These are phyloP conservation scores for Populus tomentosa DNA, from an alignment of 441 rosid genomes.

Conservation along the genomic window DNA sequence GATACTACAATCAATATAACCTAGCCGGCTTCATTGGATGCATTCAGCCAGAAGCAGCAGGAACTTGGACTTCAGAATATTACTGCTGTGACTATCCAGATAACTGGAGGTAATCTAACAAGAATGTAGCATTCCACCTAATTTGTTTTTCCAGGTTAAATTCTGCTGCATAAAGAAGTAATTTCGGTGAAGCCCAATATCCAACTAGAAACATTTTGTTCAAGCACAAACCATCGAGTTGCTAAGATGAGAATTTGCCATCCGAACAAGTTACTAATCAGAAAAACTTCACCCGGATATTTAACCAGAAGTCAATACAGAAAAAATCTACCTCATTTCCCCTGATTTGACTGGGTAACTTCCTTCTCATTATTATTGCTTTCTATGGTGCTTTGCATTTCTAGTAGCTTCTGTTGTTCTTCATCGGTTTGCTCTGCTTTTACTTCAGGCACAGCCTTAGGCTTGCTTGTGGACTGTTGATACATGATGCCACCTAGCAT, in stretches of 20 bases:
- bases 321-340: background rate
- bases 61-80: too few relatives aligned
- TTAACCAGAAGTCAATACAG: background rate
- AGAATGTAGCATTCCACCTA: background rate
- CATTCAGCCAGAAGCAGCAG: too few relatives aligned
- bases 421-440: too few relatives aligned
- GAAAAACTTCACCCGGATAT: background rate
- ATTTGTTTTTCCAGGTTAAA: slow-evolving; percentile 3
- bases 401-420: too few relatives aligned
- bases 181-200: background rate
- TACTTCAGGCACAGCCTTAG: too few relatives aligned
- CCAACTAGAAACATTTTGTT: background rate
- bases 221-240: background rate
- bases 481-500: too few relatives aligned
- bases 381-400: slow-evolving; percentile 33
- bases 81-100: background rate
- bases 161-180: background rate
- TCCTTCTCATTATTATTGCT: slow-evolving; percentile 23
- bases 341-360: slow-evolving; percentile 16
- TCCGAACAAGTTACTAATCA: background rate
- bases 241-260: background rate
- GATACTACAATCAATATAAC: too few relatives aligned
- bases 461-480: too few relatives aligned
- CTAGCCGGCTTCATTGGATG: too few relatives aligned
- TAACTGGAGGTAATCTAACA: background rate